These are phyloP conservation scores for Warburgia ugandensis DNA, from an alignment of 164 flowering plant species.

Conservation along the genomic window DNA sequence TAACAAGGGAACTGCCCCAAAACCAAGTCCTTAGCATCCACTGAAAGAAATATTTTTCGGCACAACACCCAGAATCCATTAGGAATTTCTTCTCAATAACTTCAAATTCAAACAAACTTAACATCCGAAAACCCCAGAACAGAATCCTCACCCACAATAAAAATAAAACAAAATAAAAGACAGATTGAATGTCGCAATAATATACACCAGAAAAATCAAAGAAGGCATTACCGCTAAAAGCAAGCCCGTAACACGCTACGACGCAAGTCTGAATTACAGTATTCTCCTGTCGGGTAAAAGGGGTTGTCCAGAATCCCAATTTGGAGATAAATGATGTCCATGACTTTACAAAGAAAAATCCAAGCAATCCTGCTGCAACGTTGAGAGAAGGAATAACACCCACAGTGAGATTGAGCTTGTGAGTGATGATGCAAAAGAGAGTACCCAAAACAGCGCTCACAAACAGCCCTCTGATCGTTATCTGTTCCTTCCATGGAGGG, in stretches of 20 bases:
- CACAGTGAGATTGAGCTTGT: conserved; percentile 85
- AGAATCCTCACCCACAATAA: background rate
- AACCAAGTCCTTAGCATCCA: no score
- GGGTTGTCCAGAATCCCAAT: conserved; percentile 43
- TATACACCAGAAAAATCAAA: background rate
- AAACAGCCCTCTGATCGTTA: conserved; percentile 66
- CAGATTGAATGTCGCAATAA: background rate
- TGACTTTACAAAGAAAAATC: conserved; percentile 74
- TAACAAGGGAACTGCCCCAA: no score
- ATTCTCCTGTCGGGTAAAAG: conserved; percentile 82
- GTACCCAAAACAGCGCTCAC: conserved; percentile 63
- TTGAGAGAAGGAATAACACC: conserved; percentile 84
- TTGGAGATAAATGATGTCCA: conserved; percentile 60
- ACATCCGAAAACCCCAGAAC: background rate
- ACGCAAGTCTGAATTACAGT: conserved; percentile 94
- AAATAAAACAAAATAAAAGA: background rate
- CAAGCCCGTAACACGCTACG: conserved; percentile 90
- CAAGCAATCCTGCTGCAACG: conserved; percentile 82
- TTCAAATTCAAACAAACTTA: background rate
- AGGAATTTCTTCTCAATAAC: no score
- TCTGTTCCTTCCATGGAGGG: conserved; percentile 84
- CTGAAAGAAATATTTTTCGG: no score
- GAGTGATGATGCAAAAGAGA: conserved; percentile 77
- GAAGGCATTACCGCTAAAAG: conserved; percentile 54
- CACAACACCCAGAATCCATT: no score